A percentile compares a stretch with the other conserved stretches of the same genome.
Conservation (phyloP, 495 filamentous ascomycete genomes). For the Neurospora sp. region DNA sequence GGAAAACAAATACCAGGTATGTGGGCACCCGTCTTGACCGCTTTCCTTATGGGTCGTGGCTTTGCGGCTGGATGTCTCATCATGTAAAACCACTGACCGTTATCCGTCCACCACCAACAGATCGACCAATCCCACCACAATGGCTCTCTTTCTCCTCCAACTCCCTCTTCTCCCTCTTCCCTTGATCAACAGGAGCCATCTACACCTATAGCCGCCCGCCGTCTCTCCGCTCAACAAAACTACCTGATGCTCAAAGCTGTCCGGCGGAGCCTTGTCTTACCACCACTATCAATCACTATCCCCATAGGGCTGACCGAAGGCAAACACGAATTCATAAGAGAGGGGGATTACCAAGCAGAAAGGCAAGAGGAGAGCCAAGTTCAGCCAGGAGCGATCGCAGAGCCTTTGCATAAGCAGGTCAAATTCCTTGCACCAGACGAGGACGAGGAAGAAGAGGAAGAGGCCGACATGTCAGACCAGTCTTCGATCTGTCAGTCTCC, state of each 20-base stretch:
- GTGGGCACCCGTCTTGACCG: constrained; percentile 13
- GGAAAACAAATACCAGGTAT: constrained; percentile 43
- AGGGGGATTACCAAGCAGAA: not conserved
- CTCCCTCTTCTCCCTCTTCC: constrained; percentile 6
- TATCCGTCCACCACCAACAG: constrained; percentile 11
- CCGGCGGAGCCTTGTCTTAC: constrained; percentile 25
- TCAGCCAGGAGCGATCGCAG: constrained; percentile 6
- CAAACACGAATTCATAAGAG: not conserved
- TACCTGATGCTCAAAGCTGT: constrained; percentile 34
- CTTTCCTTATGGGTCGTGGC: not conserved
- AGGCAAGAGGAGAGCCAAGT: not conserved
- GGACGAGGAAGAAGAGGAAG: constrained; percentile 22
- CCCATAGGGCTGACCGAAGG: constrained; percentile 15
- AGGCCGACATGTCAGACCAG: constrained; percentile 30
- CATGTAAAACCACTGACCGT: constrained; percentile 15
- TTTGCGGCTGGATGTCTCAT: constrained; percentile 13
- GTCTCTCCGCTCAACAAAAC: constrained; percentile 14
- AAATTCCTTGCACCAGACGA: constrained; percentile 29
- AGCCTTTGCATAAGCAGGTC: constrained; percentile 29
- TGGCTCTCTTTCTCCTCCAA: constrained; percentile 3
- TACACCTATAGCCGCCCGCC: constrained; percentile 11
- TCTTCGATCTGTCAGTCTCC: constrained; percentile 49
- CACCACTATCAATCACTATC: constrained; percentile 35
- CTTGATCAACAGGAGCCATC: constrained; percentile 5
- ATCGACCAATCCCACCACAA: constrained; percentile 13